Conservation (phyloP, 2,329 filamentous ascomycete species). For the Lasiodiplodia gonubiensis region DNA sequence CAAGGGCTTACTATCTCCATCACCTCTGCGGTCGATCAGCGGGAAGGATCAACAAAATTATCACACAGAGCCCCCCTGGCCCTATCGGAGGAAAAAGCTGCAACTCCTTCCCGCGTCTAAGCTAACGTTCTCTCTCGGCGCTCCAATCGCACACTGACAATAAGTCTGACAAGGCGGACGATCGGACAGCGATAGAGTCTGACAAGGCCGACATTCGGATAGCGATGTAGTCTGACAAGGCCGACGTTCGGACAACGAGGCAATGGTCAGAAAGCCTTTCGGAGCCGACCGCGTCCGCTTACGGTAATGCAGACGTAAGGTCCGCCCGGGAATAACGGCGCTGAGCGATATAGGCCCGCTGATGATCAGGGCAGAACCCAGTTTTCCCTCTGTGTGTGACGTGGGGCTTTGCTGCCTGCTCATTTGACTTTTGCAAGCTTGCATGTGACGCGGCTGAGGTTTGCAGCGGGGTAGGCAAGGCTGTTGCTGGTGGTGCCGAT, state of each 20-base stretch:
- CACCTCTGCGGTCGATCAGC: background rate
- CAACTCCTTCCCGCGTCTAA: background rate
- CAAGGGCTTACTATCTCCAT: background rate
- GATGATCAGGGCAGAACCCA: background rate
- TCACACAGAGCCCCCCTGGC: background rate
- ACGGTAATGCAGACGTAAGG: background rate
- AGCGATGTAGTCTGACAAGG: background rate
- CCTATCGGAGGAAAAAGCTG: background rate
- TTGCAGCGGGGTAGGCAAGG: background rate
- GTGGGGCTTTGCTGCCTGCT: background rate
- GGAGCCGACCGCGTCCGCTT: background rate
- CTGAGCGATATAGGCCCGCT: background rate
- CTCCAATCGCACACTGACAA: background rate
- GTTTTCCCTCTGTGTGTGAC: background rate
- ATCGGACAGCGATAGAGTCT: background rate
- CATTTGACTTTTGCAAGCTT: background rate
- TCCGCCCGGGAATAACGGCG: background rate
- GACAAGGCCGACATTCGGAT: no score
- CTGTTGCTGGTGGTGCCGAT: background rate
- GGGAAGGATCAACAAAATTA: constrained; percentile 12
- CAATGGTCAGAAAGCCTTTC: background rate
- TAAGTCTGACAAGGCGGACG: background rate
- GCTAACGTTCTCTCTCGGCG: background rate
- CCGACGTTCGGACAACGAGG: background rate
- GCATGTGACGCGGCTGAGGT: background rate